Evolutionary conservation across 768 basidiomycete genomes (phyloP), one percentile per base, ranked within the genome.

Genomic region (Boletus vinaceobasis): DNA sequence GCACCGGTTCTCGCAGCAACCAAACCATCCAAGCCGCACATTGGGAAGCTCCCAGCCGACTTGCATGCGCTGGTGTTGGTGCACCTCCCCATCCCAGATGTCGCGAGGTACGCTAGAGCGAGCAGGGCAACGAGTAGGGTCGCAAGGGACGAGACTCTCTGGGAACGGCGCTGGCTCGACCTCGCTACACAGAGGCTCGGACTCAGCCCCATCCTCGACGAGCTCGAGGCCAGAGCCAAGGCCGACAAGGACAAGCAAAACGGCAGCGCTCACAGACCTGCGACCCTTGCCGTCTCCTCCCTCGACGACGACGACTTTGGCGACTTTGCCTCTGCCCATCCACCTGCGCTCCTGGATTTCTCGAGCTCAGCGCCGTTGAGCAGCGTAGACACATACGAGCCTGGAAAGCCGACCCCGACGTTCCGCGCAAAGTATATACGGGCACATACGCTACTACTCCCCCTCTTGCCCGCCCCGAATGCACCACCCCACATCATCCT

Each of bases 221-320:
- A 80, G 14, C 74, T 90, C 27, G 86, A 90, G 69, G 64, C 69
- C 11, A 57, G 32, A 36, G 73, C 72, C 55, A 66, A 71, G 43
- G 72, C 73, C 27, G 75, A 77, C 17, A 75, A 75, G 57, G 50
- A 57, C 23, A 54, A 51, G 29, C 44, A 57, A 13, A 68, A 63
- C 31, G 64, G 69, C 2, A 72, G 63, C 7, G 73, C 77, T 0
- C 74, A 71, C 15, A 79, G 77, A 11, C 84, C 87, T 17, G 82
- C 88, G 1, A 83, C 81, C 1, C 79, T 87, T 29, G 62, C 78
- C 10, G 83, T 86, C 15, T 68, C 65, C 36, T 67, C 69, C 13
- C 55, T 71, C 38, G 67, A 79, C 49, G 88, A 92, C 56, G 91
- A 95, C 61, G 92, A 93, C 26, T 96, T 96, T 71, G 94, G 93